Conservation (phyloP, 1,284 basidiomycete species). For the Xerocomus nothofagi region DNA sequence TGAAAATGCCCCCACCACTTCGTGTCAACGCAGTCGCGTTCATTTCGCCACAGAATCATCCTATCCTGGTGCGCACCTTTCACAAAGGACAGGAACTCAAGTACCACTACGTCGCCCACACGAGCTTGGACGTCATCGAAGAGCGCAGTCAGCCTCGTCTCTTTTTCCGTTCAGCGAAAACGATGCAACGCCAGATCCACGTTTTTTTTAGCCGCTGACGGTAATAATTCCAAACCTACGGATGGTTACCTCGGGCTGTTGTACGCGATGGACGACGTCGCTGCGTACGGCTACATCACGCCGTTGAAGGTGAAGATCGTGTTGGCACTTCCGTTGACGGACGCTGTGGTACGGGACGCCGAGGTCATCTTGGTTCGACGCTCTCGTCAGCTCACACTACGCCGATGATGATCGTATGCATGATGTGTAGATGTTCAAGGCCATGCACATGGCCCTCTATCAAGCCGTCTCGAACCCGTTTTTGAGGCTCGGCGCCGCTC, state of each 20-base stretch:
- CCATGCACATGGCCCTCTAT: constrained; percentile 79
- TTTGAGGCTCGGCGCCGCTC: constrained; percentile 54
- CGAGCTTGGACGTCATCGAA: constrained; percentile 74
- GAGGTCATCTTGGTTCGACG: constrained; percentile 66
- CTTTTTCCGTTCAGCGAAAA: not conserved
- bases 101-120: constrained; percentile 82
- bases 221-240: constrained; percentile 55
- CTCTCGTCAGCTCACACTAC: constrained; percentile 22
- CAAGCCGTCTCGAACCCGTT: constrained; percentile 77
- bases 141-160: constrained; percentile 49
- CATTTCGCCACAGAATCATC: constrained; percentile 77
- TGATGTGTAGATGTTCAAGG: constrained; percentile 70
- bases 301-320: constrained; percentile 81
- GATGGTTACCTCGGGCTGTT: constrained; percentile 79
- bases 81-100: constrained; percentile 70
- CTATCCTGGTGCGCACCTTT: constrained; percentile 73
- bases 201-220: constrained; percentile 42
- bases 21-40: constrained; percentile 77
- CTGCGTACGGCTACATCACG: constrained; percentile 82
- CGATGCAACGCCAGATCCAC: not conserved
- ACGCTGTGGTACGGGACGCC: constrained; percentile 71
- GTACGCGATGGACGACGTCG: constrained; percentile 79
- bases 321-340: constrained; percentile 70
- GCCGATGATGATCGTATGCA: not conserved
- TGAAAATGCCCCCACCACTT: constrained; percentile 60